Evolutionary conservation across 208 protist species (phyloP).

Genomic region (Endotrypanum monterogeii): DNA sequence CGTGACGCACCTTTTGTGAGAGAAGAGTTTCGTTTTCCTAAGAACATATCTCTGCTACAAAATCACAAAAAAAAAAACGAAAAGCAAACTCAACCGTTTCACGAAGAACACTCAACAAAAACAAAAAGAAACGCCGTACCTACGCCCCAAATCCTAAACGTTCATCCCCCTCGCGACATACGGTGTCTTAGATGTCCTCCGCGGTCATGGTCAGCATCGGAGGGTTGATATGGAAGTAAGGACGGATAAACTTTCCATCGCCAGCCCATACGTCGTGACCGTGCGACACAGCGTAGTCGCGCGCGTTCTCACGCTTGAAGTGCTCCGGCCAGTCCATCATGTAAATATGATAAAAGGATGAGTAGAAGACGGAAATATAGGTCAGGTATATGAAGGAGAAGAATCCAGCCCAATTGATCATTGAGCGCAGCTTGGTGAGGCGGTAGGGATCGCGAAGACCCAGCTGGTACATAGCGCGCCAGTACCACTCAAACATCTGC

Average conservation of each 20-base stretch:
- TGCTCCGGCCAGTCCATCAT: constrained; percentile 78
- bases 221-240: constrained; percentile 89
- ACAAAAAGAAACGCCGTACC: background rate
- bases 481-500: constrained; percentile 81
- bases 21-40: background rate
- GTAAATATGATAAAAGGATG: constrained; percentile 75
- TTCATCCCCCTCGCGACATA: background rate
- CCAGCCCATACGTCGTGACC: constrained; percentile 82
- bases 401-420: constrained; percentile 67
- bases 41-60: background rate
- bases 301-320: constrained; percentile 80
- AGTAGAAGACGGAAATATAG: constrained; percentile 78
- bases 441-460: constrained; percentile 70
- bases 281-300: constrained; percentile 72
- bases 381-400: constrained; percentile 75
- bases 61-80: background rate
- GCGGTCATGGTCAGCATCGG: constrained; percentile 88
- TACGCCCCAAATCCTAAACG: background rate
- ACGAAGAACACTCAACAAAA: background rate
- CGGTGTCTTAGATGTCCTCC: constrained; percentile 63
- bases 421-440: constrained; percentile 70
- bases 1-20: background rate
- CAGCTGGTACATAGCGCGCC: constrained; percentile 78
- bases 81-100: too few species aligned
- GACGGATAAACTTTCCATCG: constrained; percentile 86